phyloP scores from a whole-genome alignment of 257 asterid genomes.

The Rauvolfia tetraphylla region DNA sequence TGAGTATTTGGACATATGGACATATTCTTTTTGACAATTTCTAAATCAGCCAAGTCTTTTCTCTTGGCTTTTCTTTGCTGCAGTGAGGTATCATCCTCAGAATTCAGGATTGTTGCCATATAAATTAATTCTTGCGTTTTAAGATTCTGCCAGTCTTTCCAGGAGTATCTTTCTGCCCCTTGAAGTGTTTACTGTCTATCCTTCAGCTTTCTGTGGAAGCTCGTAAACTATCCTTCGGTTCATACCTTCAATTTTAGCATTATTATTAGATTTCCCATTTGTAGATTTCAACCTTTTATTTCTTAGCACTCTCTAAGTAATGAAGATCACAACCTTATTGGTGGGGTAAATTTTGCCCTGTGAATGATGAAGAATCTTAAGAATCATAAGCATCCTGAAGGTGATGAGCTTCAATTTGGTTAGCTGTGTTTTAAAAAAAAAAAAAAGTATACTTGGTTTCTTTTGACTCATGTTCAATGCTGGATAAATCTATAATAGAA shows the following conservation, averaged over 20 bases:
- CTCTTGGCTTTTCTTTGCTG: not conserved
- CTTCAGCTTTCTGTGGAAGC: not conserved
- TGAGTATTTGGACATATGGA: not conserved
- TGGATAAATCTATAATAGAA: not conserved
- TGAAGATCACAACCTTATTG: too few species aligned
- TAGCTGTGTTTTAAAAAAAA: too few species aligned
- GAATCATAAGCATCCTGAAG: too few species aligned
- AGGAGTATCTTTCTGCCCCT: not conserved
- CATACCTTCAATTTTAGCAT: not conserved
- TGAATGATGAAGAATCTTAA: too few species aligned
- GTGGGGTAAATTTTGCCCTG: too few species aligned
- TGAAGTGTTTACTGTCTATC: not conserved
- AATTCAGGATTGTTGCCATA: not conserved
- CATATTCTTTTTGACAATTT: not conserved
- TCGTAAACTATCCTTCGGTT: not conserved
- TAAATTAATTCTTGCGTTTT: not conserved
- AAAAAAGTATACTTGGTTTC: too few species aligned
- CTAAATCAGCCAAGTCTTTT: not conserved
- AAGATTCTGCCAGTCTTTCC: not conserved
- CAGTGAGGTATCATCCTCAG: not conserved
- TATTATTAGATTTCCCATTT: not conserved
- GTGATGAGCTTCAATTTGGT: too few species aligned
- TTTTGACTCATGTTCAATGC: too few species aligned
- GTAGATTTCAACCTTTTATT: not conserved
- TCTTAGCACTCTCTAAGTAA: not conserved